Evolutionary conservation across 1,284 basidiomycete genomes (phyloP), one percentile per base, ranked within the genome.

Genomic region (Sporisorium iseilematis-ciliati): DNA sequence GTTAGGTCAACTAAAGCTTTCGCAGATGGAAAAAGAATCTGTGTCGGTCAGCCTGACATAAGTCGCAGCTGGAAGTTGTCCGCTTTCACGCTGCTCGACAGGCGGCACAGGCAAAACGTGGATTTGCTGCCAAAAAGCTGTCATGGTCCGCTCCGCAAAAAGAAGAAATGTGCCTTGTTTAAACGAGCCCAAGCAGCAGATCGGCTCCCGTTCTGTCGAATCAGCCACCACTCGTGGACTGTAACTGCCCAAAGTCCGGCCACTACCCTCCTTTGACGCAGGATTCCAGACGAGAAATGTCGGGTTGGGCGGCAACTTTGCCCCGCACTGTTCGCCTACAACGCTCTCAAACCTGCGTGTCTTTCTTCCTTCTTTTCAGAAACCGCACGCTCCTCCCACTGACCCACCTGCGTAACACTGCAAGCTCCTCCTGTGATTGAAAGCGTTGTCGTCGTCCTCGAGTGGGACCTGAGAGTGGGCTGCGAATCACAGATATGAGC

Each of bases 21-120:
- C 25, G 14, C 7, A 48, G 46, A 29, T 3, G 12, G 14, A 21
- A 48, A 48, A 4, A 4, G 12, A 41, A 18, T 18, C 14, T 2
- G 7, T n/a, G 25, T 31, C 11, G 40, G 50, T 65, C 55, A 65
- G 62, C 55, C 43, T 65, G 62, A 65, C 55, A 63, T 51, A 57
- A 57, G n/a, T n/a, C n/a, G n/a, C n/a, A n/a, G 46, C 4, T n/a
- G 18, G 7, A 2, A 7, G 7, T 7, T 31, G 7, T 4, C 8
- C 46, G 52, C 54, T 64, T 64, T 64, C 54, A 64, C 61, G 54
- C 46, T 40, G 31, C 10, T 56, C 54, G 21, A 48, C 35, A 38
- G 40, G 26, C 25, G 45, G 29, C 23, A 10, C 11, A 26, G 14
- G 26, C 18, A 10, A 48, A 48, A 46, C 46, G 46, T 48, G 35